A percentile compares a stretch with the other conserved stretches of the same genome.
These are phyloP conservation scores for Phytophthora niederhauseri DNA, from an alignment of 352 stramenopile species.

Conservation along the genomic window DNA sequence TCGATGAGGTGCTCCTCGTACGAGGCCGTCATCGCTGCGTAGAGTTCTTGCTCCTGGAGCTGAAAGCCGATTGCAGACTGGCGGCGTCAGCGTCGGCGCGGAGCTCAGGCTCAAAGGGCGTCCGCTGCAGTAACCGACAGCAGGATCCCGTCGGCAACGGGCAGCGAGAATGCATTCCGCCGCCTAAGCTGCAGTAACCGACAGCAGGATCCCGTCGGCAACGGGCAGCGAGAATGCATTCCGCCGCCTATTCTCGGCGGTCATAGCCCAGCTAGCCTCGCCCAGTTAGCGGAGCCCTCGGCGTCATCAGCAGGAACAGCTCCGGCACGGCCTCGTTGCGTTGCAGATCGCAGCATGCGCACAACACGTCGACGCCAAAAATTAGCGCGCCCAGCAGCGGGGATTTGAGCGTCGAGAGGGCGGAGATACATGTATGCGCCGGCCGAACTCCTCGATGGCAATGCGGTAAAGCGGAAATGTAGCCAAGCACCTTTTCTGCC, in stretches of 20 bases:
- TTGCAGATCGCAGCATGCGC: neutral
- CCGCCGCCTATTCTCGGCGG: neutral
- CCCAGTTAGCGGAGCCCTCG: neutral
- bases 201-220: constrained; percentile 6
- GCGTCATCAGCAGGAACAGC: neutral
- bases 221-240: neutral
- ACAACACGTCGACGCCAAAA: neutral
- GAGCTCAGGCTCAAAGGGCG: constrained; percentile 8
- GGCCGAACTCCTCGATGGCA: neutral
- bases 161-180: neutral
- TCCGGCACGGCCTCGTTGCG: neutral
- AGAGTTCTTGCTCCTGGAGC: neutral
- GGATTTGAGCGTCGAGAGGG: neutral
- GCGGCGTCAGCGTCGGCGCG: too few species aligned
- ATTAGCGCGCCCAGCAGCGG: neutral
- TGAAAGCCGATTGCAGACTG: constrained; percentile 23
- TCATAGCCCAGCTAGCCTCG: too few species aligned
- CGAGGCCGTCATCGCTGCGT: constrained; percentile 26
- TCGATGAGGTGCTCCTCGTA: constrained; percentile 20
- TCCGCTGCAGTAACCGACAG: constrained; percentile 14
- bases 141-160: constrained; percentile 4
- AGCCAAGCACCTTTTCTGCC: constrained; percentile 28
- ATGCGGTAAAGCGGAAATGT: constrained; percentile 11
- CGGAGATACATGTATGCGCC: too few species aligned
- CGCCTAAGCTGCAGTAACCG: too few species aligned